A percentile compares a stretch with the other conserved stretches of the same genome.
Evolutionary conservation across 306 rosid genomes (phyloP).

Genomic region (Leucaena leucocephala): DNA sequence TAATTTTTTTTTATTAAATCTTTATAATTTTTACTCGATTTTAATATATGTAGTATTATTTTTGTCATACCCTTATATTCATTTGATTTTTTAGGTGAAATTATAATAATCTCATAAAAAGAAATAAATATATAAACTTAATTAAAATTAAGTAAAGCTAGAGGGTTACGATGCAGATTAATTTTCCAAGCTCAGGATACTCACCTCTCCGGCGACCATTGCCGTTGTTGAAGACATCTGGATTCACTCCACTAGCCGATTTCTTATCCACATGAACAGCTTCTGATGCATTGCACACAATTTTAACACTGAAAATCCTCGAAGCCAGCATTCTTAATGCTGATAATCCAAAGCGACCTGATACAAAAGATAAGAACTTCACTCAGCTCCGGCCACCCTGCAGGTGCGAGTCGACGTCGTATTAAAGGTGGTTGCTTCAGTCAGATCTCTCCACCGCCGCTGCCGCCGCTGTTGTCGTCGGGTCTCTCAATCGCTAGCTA

Average conservation of each 20-base stretch:
- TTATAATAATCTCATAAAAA: too few species aligned
- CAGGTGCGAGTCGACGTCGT: not conserved
- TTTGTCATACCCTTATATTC: too few species aligned
- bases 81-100: too few species aligned
- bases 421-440: not conserved
- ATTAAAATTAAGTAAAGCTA: too few species aligned
- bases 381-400: not conserved
- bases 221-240: not conserved
- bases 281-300: not conserved
- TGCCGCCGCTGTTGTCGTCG: too few species aligned
- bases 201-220: not conserved
- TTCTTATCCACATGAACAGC: not conserved
- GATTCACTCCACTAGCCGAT: not conserved
- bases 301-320: not conserved
- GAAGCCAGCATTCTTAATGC: not conserved
- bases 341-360: not conserved
- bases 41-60: too few species aligned
- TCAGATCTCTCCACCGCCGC: not conserved
- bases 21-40: too few species aligned
- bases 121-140: too few species aligned
- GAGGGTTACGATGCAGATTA: too few species aligned
- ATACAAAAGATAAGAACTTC: not conserved
- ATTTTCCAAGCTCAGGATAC: not conserved
- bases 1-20: too few species aligned
- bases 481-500: too few species aligned